Evolutionary conservation across 257 asterid species (phyloP), one percentile per base, ranked within the genome.

Genomic region (Misopates orontium): DNA sequence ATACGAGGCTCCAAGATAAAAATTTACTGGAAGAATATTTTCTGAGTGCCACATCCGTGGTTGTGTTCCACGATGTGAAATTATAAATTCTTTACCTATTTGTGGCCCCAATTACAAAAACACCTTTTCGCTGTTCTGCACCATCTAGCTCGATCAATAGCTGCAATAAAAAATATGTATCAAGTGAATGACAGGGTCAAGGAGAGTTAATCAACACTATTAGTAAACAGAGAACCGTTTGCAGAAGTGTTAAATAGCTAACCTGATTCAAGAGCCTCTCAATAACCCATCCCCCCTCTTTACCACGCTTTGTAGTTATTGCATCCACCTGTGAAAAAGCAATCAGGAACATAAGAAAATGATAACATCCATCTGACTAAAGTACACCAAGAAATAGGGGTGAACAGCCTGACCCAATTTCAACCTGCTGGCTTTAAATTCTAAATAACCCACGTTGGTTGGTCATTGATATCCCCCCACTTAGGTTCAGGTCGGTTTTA

Each of bases 71-170:
- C 14, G 51, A n/a, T 10, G 47, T 44, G 53, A 32, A 63, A 71
- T 39, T 19, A 28, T 50, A 64, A 1, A n/a, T 36, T 56, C 8
- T 12, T 16, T 64, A 91, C 96, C 98, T 85, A 80, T 93, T 93
- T 59, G 97, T 89, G 60, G 98, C 97, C 55, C 98, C 96, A 68
- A 90, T 86, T 41, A 93, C 88, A 73, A 71, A 89, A 70, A 93
- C 91, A 28, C 91, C 96, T 56, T 56, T 74, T 61, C 96, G 77
- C 39, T 83, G 79, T 55, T 87, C 98, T 32, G 86, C 89, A 25
- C 98, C 98, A 45, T 87, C 96, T 55, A 89, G 84, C 77, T 89
- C 98, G 77, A 84, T 69, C 72, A 93, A 81, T 39, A 93, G 77
- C 98, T 90, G 85, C 80, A 82, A 72, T 17, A 57, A 71, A 56